These are phyloP conservation scores for Penicillium dipodomyicola DNA, from an alignment of 495 filamentous ascomycete genomes.

Conservation along the genomic window DNA sequence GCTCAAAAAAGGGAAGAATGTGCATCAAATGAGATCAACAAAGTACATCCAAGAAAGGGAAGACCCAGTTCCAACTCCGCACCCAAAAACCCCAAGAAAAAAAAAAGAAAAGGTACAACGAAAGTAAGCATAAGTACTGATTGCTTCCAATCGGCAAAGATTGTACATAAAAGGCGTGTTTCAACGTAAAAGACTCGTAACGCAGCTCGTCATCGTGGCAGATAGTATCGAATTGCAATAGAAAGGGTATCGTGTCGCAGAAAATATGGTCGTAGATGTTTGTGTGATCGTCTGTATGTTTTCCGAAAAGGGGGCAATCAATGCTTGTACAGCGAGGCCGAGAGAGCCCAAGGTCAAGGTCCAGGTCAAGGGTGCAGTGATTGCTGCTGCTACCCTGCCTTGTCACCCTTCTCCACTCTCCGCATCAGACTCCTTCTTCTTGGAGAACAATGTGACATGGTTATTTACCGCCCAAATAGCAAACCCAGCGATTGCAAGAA, in stretches of 20 bases:
- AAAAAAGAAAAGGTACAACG: not conserved
- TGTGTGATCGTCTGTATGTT: not conserved
- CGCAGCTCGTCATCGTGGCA: constrained; percentile 10
- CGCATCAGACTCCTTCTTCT: constrained; percentile 38
- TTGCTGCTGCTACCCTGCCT: not conserved
- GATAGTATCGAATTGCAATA: not conserved
- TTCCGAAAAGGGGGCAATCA: not conserved
- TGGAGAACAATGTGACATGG: constrained; percentile 41
- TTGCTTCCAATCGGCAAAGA: not conserved
- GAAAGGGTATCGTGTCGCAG: constrained; percentile 19
- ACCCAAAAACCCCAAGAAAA: not conserved
- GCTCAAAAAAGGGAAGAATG: not conserved
- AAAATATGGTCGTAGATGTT: constrained; percentile 3
- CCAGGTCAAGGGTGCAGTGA: not conserved
- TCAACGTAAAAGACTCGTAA: constrained; percentile 1
- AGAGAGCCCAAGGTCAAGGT: not conserved
- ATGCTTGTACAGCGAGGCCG: not conserved
- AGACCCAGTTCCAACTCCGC: not conserved
- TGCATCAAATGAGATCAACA: constrained; percentile 1
- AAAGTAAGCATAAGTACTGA: constrained; percentile 1
- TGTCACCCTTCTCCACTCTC: constrained; percentile 40
- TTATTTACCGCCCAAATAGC: constrained; percentile 60
- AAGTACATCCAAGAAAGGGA: constrained; percentile 8
- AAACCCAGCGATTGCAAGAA: constrained; percentile 67
- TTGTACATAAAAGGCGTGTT: constrained; percentile 9